phyloP scores from a whole-genome alignment of 164 flowering plant genomes.

The Vitis cinerea region DNA sequence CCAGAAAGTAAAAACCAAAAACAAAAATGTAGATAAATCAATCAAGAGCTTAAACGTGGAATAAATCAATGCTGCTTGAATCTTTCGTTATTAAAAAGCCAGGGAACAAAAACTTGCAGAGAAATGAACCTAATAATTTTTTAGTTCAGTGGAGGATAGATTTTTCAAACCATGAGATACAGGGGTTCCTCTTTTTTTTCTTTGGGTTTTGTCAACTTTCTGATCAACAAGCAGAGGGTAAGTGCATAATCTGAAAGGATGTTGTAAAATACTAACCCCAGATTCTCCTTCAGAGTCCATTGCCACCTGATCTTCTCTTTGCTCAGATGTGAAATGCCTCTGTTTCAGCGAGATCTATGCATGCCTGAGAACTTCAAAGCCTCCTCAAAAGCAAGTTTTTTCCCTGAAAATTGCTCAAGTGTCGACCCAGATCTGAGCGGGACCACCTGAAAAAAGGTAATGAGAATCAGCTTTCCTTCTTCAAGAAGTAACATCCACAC shows the following conservation, averaged over 20 bases:
- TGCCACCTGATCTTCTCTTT: conserved; percentile 3
- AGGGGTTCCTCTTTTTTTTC: too few species aligned
- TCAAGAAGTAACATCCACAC: conserved; percentile 4
- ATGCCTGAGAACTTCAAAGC: conserved; percentile 15
- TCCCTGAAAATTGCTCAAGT: too few species aligned
- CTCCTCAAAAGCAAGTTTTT: conserved; percentile 5
- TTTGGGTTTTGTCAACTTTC: too few species aligned
- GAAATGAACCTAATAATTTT: too few species aligned
- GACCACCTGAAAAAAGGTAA: neutral
- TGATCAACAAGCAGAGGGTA: neutral
- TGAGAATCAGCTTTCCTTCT: conserved; percentile 7
- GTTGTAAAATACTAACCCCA: conserved; percentile 35
- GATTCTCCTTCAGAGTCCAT: conserved; percentile 58
- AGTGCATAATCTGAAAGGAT: neutral
- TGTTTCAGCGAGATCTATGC: conserved; percentile 22
- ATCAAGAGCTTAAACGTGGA: too few species aligned
- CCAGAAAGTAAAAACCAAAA: too few species aligned
- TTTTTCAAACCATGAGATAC: too few species aligned
- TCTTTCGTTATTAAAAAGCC: too few species aligned
- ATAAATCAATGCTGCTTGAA: too few species aligned
- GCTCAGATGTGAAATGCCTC: conserved; percentile 9
- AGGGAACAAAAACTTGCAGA: too few species aligned
- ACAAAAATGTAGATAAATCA: too few species aligned
- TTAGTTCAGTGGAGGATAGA: too few species aligned
- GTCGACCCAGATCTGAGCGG: conserved; percentile 11